Evolutionary conservation across 176 grass and related monocot species (phyloP), one percentile per base, ranked within the genome.

Genomic region (Elaeis guineensis): DNA sequence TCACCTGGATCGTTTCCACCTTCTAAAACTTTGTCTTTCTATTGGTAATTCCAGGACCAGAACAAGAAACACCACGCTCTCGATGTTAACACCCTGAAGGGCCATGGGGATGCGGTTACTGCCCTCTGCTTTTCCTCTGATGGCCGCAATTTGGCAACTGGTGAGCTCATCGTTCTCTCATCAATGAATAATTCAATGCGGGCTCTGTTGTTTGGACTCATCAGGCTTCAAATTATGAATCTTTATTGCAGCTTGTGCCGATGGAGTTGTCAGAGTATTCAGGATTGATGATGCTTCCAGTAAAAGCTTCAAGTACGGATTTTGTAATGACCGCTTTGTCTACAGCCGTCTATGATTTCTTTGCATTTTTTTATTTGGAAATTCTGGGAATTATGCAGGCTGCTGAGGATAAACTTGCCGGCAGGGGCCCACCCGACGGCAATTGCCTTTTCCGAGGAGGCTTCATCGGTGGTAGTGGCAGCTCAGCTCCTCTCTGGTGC

Each of bases 21-120:
- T 17, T 5, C 24, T 20, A 44, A 0, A 32, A 28, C 5, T 11
- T 26, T 50, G 19, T 7, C 18, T 14, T 59, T 5, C 53, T 28
- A 2, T 19, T 16, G 1, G 7, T 3, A 17, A 35, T 67, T 57
- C 1, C 64, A 98, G 93, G 87, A 91, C 68, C 81, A 77, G 3
- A 74, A 76, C 6, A 88, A 91, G 76, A 91, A 92, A 59, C 93
- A 98, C 66, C 93, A 98, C 70, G 81, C 66, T 61, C 93, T 98
- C 24, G 87, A 86, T 71, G 21, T 98, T 55, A 98, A 92, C 67
- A 89, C 93, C 51, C 69, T 98, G 16, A 92, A 86, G 71, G 93
- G 93, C 0, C 87, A 98, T 49, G 75, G 75, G 3, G 87, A 92
- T 50, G 72, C 78, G 1, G 84, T 98, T 39, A 98, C 93, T 0